Evolutionary conservation across 2,329 filamentous ascomycete species (phyloP), one percentile per base, ranked within the genome.

Genomic region (Venturia oleaginea): DNA sequence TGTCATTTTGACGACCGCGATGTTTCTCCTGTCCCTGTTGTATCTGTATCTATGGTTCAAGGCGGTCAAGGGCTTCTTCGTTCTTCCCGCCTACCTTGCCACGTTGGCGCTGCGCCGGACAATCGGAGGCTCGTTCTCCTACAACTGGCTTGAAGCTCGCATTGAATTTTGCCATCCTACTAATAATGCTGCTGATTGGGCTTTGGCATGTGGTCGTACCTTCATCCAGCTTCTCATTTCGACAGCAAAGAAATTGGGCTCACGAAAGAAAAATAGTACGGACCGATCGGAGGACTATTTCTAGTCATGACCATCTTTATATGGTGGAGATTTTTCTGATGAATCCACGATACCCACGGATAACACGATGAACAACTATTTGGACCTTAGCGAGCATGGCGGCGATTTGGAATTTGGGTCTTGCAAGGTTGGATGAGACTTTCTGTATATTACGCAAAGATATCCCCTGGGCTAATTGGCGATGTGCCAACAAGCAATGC

Each of bases 301-400:
- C 80, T 96, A 65, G 86, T 97, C 67, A 87, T 97, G 67, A 75
- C 97, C 63, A 75, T 97, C 67, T 92, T 97, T 76, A 78, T 97
- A 67, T 95, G 89, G 83, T 93, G 91, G 89, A 86, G 92, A 68
- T 97, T 97, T 79, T 96, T 96, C 76, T 97, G 63, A 61, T 32
- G 34, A 32, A 61, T 42, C 24, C 59, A 27, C n/a, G 59, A 61
- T 61, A 42, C 51, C 46, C 51, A 57, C 30, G 17, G 19, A 57
- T 17, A 30, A 57, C 4, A 34, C 22, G 46, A 51, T 24, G 13
- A 57, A 32, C 22, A 57, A 57, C 24, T 34, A 32, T 57, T n/a
- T 51, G 8, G 46, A 51, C 46, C 46, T 51, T 34, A 57, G 51
- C 51, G 51, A 57, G 27, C 51, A 57, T 57, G 51, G 51, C 30